These are phyloP conservation scores for Cicer yamashitae DNA, from an alignment of 306 rosid species.

Conservation along the genomic window DNA sequence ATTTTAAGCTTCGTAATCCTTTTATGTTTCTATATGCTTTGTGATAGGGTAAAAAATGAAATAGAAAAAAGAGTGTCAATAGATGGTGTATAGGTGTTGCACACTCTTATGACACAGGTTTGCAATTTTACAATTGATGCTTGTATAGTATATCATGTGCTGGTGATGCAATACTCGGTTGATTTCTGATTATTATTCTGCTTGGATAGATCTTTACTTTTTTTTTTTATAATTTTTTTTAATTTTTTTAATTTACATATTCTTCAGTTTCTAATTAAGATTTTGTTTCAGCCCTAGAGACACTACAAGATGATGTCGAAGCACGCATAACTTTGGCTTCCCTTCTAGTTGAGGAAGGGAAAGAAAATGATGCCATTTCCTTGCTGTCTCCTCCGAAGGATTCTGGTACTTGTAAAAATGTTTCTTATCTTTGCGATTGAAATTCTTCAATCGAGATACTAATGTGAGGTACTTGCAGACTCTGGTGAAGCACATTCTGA, in stretches of 20 bases:
- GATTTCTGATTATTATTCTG: constrained; percentile 38
- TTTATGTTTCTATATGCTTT: neutral
- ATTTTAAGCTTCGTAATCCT: neutral
- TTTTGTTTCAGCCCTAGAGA: constrained; percentile 67
- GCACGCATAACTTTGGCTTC: constrained; percentile 80
- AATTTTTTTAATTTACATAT: constrained; percentile 29
- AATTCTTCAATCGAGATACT: constrained; percentile 25
- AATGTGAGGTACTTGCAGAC: constrained; percentile 54
- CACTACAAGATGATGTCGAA: constrained; percentile 66
- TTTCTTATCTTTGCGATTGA: constrained; percentile 41
- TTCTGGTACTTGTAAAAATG: constrained; percentile 52
- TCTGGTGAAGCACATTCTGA: constrained; percentile 55
- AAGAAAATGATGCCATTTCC: constrained; percentile 76
- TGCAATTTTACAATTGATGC: constrained; percentile 30
- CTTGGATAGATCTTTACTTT: constrained; percentile 12
- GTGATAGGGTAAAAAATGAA: constrained; percentile 10
- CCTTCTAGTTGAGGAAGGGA: constrained; percentile 83
- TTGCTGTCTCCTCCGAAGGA: constrained; percentile 72
- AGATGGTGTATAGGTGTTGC: neutral
- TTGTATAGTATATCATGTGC: constrained; percentile 16
- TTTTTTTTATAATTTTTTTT: neutral
- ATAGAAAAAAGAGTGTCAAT: neutral
- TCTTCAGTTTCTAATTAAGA: constrained; percentile 37
- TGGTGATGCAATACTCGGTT: constrained; percentile 18
- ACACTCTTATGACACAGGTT: neutral